phyloP scores from a whole-genome alignment of 148 eudicot species.

The Bassia scoparia region DNA sequence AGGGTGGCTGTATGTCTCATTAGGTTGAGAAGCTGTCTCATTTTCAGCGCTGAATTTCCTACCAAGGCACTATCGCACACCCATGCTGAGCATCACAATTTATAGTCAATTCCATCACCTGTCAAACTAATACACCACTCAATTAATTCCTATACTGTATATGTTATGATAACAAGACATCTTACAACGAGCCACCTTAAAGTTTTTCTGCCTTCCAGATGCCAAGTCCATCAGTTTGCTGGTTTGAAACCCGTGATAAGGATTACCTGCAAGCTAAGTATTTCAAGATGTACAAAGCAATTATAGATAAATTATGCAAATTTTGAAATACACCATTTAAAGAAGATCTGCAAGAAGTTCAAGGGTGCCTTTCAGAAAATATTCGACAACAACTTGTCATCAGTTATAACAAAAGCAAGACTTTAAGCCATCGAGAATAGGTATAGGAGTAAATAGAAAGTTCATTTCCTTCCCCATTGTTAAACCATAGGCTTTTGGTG shows the following conservation, averaged over 20 bases:
- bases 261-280: slow-evolving; percentile 41
- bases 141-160: slow-evolving; percentile 15
- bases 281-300: slow-evolving; percentile 16
- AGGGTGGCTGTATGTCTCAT: slow-evolving; percentile 26
- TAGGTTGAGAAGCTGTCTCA: slow-evolving; percentile 28
- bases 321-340: no score
- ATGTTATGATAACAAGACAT: slow-evolving; percentile 22
- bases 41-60: slow-evolving; percentile 45
- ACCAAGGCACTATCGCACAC: slow-evolving; percentile 44
- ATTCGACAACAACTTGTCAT: no score
- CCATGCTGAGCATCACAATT: slow-evolving; percentile 41
- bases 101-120: slow-evolving; percentile 47
- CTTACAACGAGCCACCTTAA: slow-evolving; percentile 52
- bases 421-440: no score
- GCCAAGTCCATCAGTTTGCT: slow-evolving; percentile 40
- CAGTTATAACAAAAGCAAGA: no score
- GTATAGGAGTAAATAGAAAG: no score
- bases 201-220: slow-evolving; percentile 37
- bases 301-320: slow-evolving; percentile 12
- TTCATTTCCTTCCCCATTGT: no score
- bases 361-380: no score
- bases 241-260: slow-evolving; percentile 24
- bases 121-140: slow-evolving; percentile 11
- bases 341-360: no score
- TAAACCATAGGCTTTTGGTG: no score